Percentiles rank a stretch among this genome's conserved stretches.
Evolutionary conservation across 352 stramenopile species (phyloP).

Genomic region (Globisporangium acanthophoron): DNA sequence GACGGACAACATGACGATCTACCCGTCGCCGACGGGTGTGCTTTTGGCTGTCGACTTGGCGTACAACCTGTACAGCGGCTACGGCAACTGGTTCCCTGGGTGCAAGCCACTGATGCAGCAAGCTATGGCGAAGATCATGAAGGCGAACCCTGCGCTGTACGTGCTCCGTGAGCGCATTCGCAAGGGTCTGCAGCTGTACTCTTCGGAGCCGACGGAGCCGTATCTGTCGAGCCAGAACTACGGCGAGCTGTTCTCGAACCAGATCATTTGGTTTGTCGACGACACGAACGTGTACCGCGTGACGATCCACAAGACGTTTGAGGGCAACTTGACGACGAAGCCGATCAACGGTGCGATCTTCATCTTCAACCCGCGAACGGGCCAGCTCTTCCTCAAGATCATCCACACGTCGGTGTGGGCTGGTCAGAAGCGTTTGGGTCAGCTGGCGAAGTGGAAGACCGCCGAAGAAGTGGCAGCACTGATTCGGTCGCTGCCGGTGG

Average conservation of each 20-base stretch:
- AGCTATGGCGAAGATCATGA: constrained; percentile 99
- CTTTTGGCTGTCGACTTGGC: constrained; percentile 97
- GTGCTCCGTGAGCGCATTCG: constrained; percentile 99
- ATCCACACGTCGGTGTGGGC: constrained; percentile 99
- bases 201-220: constrained; percentile 98
- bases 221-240: constrained; percentile 99
- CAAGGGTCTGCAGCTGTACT: constrained; percentile 99
- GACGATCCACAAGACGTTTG: constrained; percentile 99
- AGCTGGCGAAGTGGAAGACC: constrained; percentile 99
- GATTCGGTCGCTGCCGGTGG: constrained; percentile 98
- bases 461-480: constrained; percentile 99
- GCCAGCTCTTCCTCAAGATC: constrained; percentile 99
- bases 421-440: constrained; percentile 98
- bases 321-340: constrained; percentile 99
- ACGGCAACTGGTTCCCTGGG: constrained; percentile 99
- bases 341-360: constrained; percentile 99
- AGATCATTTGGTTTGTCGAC: constrained; percentile 99
- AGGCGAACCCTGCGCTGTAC: constrained; percentile 99
- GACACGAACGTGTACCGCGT: constrained; percentile 99
- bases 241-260: constrained; percentile 99
- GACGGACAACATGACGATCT: constrained; percentile 99
- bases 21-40: constrained; percentile 98
- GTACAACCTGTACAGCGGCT: constrained; percentile 99
- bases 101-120: constrained; percentile 99
- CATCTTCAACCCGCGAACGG: constrained; percentile 99